Conservation (phyloP, 2,329 filamentous ascomycete genomes). For the Hypoxylon sp. region DNA sequence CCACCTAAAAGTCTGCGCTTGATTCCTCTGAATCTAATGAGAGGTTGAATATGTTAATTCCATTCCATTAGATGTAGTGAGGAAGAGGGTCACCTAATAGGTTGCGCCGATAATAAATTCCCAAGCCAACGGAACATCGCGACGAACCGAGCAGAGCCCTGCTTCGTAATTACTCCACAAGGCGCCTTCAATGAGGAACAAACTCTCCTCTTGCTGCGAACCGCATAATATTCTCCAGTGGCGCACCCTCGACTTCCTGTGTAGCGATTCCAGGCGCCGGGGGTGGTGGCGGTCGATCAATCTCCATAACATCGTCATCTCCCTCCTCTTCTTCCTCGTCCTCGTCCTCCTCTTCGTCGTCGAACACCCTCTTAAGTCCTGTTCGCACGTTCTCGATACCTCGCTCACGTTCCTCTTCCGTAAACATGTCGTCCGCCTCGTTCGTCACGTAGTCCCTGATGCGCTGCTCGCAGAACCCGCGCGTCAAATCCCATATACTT, state of each 20-base stretch:
- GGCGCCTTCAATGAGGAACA: constrained; percentile 22
- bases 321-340: constrained; percentile 64
- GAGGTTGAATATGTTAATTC: background rate
- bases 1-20: background rate
- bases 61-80: background rate
- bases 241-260: constrained; percentile 46
- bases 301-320: constrained; percentile 51
- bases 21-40: background rate
- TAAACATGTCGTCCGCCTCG: constrained; percentile 75
- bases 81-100: background rate
- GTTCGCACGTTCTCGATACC: constrained; percentile 80
- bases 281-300: constrained; percentile 50
- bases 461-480: constrained; percentile 51
- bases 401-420: constrained; percentile 74
- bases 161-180: constrained; percentile 1
- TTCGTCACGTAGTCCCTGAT: constrained; percentile 56
- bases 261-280: constrained; percentile 48
- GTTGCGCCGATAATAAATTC: background rate
- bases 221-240: constrained; percentile 48
- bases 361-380: constrained; percentile 70
- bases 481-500: constrained; percentile 56
- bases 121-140: background rate
- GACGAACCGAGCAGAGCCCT: background rate
- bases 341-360: constrained; percentile 68
- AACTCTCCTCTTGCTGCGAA: constrained; percentile 44